A percentile compares a stretch with the other conserved stretches of the same genome.
These are phyloP conservation scores for Alternaria brassicae DNA, from an alignment of 2,329 filamentous ascomycete genomes.

Conservation along the genomic window DNA sequence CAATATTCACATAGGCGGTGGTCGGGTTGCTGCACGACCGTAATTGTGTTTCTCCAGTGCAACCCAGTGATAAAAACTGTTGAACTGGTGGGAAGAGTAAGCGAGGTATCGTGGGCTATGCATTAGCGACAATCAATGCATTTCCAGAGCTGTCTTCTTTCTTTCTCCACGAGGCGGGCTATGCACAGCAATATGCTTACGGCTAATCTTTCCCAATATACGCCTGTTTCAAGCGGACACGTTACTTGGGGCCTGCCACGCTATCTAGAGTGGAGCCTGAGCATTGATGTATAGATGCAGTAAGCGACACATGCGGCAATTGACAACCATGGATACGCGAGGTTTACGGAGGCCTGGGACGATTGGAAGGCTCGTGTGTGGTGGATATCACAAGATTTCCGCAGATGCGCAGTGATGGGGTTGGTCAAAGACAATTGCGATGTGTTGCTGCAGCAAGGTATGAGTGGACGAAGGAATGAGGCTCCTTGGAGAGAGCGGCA, in stretches of 20 bases:
- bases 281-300: background rate
- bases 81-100: background rate
- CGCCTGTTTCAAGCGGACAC: background rate
- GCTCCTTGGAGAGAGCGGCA: background rate
- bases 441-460: background rate
- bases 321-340: background rate
- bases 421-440: background rate
- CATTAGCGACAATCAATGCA: background rate
- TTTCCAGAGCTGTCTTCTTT: background rate
- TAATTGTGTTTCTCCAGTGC: constrained; percentile 4
- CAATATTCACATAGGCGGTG: background rate
- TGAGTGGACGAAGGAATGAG: background rate
- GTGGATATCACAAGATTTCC: background rate
- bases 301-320: background rate
- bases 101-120: background rate
- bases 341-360: background rate
- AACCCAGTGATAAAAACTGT: background rate
- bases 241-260: background rate
- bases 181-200: background rate
- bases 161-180: background rate
- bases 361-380: background rate
- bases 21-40: background rate
- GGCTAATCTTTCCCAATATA: background rate
- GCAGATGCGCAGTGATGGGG: background rate
- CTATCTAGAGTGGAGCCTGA: background rate